phyloP scores from a whole-genome alignment of 148 eudicot genomes.

The Heliamphora exappendiculata region DNA sequence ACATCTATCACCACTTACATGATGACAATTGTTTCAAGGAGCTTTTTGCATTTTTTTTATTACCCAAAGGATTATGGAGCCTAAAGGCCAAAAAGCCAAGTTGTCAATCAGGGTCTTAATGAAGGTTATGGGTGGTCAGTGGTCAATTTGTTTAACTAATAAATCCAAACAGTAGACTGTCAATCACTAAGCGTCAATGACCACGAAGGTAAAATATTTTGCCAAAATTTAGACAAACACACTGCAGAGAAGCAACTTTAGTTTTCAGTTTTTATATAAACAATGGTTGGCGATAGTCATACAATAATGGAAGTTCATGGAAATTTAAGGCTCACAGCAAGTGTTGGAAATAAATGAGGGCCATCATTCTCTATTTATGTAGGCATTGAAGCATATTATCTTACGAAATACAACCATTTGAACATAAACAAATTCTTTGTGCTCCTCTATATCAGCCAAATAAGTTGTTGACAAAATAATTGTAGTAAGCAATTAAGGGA shows the following conservation, averaged over 20 bases:
- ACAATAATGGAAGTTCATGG: background rate
- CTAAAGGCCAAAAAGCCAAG: no score
- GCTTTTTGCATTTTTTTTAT: no score
- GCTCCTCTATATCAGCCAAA: background rate
- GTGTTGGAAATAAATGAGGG: no score
- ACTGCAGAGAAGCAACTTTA: background rate
- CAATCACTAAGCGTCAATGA: background rate
- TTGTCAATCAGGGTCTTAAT: no score
- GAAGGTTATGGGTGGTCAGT: background rate
- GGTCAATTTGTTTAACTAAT: background rate
- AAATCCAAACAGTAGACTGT: background rate
- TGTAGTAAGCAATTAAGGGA: background rate
- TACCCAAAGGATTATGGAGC: no score
- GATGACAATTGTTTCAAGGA: slow-evolving; percentile 35
- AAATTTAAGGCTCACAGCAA: background rate
- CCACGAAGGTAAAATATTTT: background rate
- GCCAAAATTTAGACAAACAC: background rate
- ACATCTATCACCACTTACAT: slow-evolving; percentile 28
- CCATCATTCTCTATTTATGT: no score
- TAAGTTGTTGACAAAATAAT: background rate
- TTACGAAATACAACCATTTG: background rate
- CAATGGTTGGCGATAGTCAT: background rate
- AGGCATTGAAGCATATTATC: no score
- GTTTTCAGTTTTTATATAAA: background rate
- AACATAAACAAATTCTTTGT: background rate